A percentile compares a stretch with the other conserved stretches of the same genome.
phyloP scores from a whole-genome alignment of 345 rosid genomes.

The Syzygium jambos region DNA sequence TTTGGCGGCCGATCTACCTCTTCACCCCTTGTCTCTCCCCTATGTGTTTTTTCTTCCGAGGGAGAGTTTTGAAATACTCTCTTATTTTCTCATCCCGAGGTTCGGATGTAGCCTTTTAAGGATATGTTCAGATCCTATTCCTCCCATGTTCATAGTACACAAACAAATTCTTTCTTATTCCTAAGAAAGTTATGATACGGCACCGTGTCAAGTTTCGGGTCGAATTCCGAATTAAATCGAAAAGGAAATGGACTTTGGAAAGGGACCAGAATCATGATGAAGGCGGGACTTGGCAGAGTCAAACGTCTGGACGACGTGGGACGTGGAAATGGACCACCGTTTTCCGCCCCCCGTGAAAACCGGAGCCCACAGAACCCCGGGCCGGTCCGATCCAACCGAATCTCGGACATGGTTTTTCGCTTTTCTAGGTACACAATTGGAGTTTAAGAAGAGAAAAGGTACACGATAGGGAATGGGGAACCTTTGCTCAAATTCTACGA shows the following conservation, averaged over 20 bases:
- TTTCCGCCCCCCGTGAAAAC: not conserved
- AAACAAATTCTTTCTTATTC: not conserved
- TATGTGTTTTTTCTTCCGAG: no score
- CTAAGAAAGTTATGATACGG: not conserved
- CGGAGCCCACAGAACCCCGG: not conserved
- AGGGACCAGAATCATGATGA: not conserved
- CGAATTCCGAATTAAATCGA: not conserved
- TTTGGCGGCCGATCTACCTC: fast-evolving
- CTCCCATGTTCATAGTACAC: not conserved
- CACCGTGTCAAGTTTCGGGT: not conserved
- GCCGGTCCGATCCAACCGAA: not conserved
- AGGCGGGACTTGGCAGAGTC: not conserved
- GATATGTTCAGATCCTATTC: not conserved
- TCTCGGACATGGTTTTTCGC: not conserved
- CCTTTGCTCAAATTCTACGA: not conserved
- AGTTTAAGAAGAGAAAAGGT: not conserved
- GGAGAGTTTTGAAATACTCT: no score
- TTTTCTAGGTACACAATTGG: no score
- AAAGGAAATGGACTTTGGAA: not conserved
- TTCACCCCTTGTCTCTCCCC: no score
- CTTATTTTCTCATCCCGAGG: no score
- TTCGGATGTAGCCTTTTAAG: no score
- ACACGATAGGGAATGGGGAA: not conserved
- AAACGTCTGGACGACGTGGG: not conserved
- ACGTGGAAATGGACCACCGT: not conserved